phyloP scores from a whole-genome alignment of 768 basidiomycete species.

The Termitomyces sp. region DNA sequence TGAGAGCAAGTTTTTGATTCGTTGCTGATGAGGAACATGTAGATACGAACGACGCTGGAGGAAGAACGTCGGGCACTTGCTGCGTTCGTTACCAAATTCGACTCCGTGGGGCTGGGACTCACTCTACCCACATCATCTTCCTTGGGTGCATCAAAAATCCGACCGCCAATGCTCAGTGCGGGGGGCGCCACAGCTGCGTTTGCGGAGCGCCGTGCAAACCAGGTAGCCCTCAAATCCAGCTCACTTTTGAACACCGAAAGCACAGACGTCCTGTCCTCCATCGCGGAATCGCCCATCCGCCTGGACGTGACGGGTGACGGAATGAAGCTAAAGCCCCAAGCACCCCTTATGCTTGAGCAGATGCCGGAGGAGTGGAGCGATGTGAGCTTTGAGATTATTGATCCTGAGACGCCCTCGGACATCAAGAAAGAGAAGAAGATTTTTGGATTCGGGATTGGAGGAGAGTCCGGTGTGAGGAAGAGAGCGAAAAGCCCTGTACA shows the following conservation, averaged over 20 bases:
- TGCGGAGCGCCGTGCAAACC: constrained; percentile 36
- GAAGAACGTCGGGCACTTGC: constrained; percentile 74
- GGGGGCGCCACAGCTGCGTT: constrained; percentile 47
- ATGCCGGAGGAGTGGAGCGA: constrained; percentile 48
- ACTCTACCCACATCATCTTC: constrained; percentile 17
- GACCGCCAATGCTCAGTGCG: constrained; percentile 41
- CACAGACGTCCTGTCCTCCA: constrained; percentile 1
- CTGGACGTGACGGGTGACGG: constrained; percentile 25
- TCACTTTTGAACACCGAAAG: neutral
- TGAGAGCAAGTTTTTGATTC: neutral
- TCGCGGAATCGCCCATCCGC: constrained; percentile 44
- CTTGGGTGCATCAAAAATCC: constrained; percentile 32
- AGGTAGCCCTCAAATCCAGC: constrained; percentile 16
- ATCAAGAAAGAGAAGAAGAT: constrained; percentile 8
- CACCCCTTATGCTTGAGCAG: constrained; percentile 52
- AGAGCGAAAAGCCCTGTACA: constrained; percentile 19
- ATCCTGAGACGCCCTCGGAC: constrained; percentile 2
- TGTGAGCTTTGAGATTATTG: constrained; percentile 46
- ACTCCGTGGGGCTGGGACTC: constrained; percentile 55
- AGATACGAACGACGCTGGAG: constrained; percentile 62
- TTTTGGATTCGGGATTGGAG: constrained; percentile 7
- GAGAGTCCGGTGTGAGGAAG: constrained; percentile 10
- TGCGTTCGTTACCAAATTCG: constrained; percentile 79
- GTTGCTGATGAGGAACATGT: neutral
- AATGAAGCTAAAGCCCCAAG: constrained; percentile 23